Evolutionary conservation across 306 rosid species (phyloP), one percentile per base, ranked within the genome.

Genomic region (Elaeagnus macrophylla): DNA sequence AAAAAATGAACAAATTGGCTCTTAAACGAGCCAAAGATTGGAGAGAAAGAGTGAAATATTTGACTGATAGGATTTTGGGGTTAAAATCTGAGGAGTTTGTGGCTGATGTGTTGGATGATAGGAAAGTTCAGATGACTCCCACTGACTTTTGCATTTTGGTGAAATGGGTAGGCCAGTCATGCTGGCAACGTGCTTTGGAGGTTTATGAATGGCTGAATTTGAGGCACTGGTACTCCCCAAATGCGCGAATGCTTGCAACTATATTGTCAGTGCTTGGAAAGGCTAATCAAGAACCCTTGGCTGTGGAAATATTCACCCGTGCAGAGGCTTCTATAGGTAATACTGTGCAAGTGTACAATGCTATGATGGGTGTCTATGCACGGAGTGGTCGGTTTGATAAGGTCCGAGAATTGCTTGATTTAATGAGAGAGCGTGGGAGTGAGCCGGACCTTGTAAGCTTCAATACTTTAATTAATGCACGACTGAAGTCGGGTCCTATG

Each of bases 351-450:
- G 95, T 90, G 32, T 90, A 81, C 57, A 90, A 90, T 74, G 86
- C 95, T 17, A 86, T 86, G 84, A 90, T 90, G 95, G 94, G 95
- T 52, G 94, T 90, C 13, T 80, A 83, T 68, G 94, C 97, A 0
- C 57, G 95, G 66, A 79, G 56, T 59, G 97, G 95, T 10, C 74
- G 77, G 25, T 83, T 81, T 66, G 58, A 67, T 16, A 73, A 77
- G 71, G 95, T 81, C 25, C 73, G 69, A 43, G 75, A 81, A 14
- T 45, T 83, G 80, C 86, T 90, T 38, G 81, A 74, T 65, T 41
- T 81, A 53, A 83, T 90, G 81, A 86, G 84, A 15, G 61, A 76
- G 18, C 62, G 95, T 71, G 91, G 94, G 14, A 86, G 81, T 41
- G 86, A 75, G 60, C 97, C 95, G 0, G 97, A 90, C 70, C 83